phyloP scores from a whole-genome alignment of 352 stramenopile species.

The Phytophthora pluvialis region DNA sequence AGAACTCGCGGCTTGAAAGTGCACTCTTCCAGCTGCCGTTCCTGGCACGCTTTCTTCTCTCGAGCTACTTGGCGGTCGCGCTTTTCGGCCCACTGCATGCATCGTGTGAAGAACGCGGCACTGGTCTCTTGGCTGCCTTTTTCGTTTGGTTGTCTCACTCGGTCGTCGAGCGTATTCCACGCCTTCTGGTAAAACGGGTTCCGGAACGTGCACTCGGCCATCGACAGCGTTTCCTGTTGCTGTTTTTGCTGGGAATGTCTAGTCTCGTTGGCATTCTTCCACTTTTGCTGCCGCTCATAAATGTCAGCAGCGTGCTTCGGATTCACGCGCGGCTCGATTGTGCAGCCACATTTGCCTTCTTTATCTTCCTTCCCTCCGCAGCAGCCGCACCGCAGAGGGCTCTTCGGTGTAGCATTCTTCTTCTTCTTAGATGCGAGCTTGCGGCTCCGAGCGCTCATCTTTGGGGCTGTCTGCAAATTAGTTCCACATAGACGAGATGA shows the following conservation, averaged over 20 bases:
- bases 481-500: not conserved
- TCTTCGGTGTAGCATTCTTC: conserved; percentile 14
- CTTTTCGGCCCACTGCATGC: conserved; percentile 49
- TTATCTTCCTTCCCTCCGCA: conserved; percentile 34
- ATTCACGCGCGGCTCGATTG: conserved; percentile 23
- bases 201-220: conserved; percentile 57
- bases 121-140: not conserved
- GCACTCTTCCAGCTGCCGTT: conserved; percentile 56
- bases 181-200: conserved; percentile 62
- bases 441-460: conserved; percentile 58
- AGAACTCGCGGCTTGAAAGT: conserved; percentile 55
- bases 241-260: conserved; percentile 41
- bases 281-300: conserved; percentile 65
- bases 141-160: conserved; percentile 13
- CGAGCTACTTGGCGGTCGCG: conserved; percentile 42
- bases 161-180: conserved; percentile 35
- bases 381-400: conserved; percentile 34
- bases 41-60: conserved; percentile 46
- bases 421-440: conserved; percentile 46
- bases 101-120: conserved; percentile 56
- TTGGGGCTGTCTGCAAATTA: conserved; percentile 41
- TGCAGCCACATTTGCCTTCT: conserved; percentile 32
- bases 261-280: conserved; percentile 59
- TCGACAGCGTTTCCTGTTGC: conserved; percentile 40
- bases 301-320: conserved; percentile 45